Conservation (phyloP, 768 basidiomycete genomes). For the Cystofilobasidium capitatum region DNA sequence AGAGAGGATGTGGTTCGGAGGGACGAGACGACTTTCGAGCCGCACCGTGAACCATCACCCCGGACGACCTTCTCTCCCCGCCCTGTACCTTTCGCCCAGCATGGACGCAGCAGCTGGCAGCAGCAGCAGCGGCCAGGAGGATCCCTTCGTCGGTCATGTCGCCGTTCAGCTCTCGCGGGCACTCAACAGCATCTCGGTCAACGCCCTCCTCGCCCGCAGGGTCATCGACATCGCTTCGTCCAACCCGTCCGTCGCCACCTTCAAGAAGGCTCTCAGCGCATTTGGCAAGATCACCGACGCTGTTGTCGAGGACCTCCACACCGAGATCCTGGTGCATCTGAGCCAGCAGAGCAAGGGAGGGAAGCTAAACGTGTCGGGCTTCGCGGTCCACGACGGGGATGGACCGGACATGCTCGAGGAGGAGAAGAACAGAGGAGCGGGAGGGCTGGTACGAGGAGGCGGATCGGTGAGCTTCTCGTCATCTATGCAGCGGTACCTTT, state of each 20-base stretch:
- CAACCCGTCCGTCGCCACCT: slow-evolving; percentile 48
- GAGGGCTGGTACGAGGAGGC: slow-evolving; percentile 57
- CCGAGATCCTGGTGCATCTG: slow-evolving; percentile 63
- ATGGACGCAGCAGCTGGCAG: not conserved
- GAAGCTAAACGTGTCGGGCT: slow-evolving; percentile 17
- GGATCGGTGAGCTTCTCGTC: not conserved
- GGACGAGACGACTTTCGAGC: not conserved
- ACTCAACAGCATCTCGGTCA: slow-evolving; percentile 70
- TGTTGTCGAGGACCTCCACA: slow-evolving; percentile 66
- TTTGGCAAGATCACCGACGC: slow-evolving; percentile 81
- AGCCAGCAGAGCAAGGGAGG: slow-evolving; percentile 39
- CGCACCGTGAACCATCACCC: not conserved
- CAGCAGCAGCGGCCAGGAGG: not conserved
- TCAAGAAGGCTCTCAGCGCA: slow-evolving; percentile 55
- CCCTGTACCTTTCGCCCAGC: not conserved
- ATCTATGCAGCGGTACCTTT: too few species aligned
- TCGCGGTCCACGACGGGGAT: slow-evolving; percentile 41
- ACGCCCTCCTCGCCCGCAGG: slow-evolving; percentile 66
- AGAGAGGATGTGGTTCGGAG: not conserved
- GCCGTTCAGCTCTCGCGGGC: slow-evolving; percentile 71
- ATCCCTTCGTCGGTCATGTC: slow-evolving; percentile 38
- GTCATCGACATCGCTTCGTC: slow-evolving; percentile 71
- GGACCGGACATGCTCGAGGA: slow-evolving; percentile 76
- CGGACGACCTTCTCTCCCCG: not conserved
- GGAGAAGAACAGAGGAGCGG: slow-evolving; percentile 61